Evolutionary conservation across 345 rosid species (phyloP).

Genomic region (Camelina sativa): DNA sequence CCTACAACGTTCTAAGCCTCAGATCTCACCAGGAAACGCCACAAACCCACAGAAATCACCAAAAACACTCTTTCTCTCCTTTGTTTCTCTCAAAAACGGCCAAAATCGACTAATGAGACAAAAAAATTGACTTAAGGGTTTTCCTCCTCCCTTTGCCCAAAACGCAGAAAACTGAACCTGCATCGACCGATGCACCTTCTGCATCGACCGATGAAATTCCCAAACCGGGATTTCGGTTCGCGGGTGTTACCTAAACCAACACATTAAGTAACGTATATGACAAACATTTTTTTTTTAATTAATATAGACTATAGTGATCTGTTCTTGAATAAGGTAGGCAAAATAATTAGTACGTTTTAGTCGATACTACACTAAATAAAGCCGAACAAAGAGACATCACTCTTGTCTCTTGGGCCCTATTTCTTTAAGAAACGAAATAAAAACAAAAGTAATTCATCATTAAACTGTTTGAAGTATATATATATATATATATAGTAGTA

Average conservation of each 20-base stretch:
- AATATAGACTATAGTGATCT: background rate
- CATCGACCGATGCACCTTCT: too few relatives aligned
- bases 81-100: too few relatives aligned
- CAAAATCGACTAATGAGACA: too few relatives aligned
- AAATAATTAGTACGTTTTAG: conserved; percentile 3
- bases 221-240: too few relatives aligned
- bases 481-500: background rate
- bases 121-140: too few relatives aligned
- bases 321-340: conserved; percentile 17
- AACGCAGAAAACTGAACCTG: too few relatives aligned
- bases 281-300: background rate
- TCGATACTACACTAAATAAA: conserved; percentile 14
- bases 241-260: background rate
- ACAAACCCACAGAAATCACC: too few relatives aligned
- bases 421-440: background rate
- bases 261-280: background rate
- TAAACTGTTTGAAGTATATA: background rate
- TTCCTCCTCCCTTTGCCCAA: too few relatives aligned
- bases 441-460: conserved; percentile 2
- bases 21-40: too few relatives aligned
- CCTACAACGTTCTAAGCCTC: too few relatives aligned
- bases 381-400: background rate
- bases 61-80: too few relatives aligned
- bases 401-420: background rate
- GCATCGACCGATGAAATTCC: too few relatives aligned